Conservation (phyloP, 306 rosid species). For the Prunus dulcis region DNA sequence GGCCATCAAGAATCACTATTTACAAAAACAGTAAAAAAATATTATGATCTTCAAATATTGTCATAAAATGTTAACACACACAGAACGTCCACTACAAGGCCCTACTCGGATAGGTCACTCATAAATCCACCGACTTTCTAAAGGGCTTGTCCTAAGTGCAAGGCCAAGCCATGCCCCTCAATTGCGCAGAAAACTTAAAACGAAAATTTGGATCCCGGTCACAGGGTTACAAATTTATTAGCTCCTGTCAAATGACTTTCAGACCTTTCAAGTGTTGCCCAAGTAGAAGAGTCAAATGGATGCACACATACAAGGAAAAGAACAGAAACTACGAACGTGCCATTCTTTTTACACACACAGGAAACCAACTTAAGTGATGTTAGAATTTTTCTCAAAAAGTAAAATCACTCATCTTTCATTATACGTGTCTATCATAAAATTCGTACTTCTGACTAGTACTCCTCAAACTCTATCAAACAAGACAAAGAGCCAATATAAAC, state of each 20-base stretch:
- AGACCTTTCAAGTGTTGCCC: not conserved
- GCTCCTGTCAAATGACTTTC: not conserved
- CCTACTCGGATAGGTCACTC: not conserved
- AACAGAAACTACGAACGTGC: not conserved
- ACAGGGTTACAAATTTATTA: not conserved
- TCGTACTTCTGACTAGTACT: too few relatives aligned
- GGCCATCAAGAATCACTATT: not conserved
- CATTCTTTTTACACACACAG: not conserved
- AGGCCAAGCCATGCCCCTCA: not conserved
- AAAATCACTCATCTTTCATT: not conserved
- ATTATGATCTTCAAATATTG: not conserved
- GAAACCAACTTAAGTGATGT: not conserved
- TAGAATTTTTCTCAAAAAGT: not conserved
- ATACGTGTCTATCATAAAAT: not conserved
- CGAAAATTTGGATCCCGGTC: not conserved
- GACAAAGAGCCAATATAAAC: too few relatives aligned
- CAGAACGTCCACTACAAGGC: not conserved
- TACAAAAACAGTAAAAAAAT: not conserved
- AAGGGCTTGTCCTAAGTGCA: not conserved
- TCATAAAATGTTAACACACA: not conserved
- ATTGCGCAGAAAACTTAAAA: not conserved
- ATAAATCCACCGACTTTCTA: not conserved
- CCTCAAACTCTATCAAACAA: not conserved
- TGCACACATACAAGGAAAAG: not conserved
- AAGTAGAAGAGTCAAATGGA: not conserved